Evolutionary conservation across 306 rosid genomes (phyloP).

Genomic region (Trichosanthes cucumerina): DNA sequence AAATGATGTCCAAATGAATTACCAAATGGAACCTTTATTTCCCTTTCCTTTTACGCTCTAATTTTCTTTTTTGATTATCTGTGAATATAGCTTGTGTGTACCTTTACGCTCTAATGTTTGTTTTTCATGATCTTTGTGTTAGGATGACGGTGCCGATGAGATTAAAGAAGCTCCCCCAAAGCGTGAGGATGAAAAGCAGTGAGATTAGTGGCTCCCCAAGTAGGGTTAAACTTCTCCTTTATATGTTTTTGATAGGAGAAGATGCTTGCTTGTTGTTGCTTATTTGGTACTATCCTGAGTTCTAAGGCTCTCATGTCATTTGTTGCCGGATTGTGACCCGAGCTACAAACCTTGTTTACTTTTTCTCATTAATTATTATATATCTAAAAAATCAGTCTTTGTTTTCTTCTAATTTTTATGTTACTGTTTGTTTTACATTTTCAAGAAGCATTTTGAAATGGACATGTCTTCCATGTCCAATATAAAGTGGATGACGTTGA

Average conservation of each 20-base stretch:
- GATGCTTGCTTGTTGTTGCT: slow-evolving; percentile 28
- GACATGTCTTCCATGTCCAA: background rate
- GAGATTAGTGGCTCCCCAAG: slow-evolving; percentile 26
- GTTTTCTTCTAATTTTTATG: background rate
- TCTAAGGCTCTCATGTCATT: slow-evolving; percentile 1
- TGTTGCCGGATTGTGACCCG: slow-evolving; percentile 13
- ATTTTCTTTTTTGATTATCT: background rate
- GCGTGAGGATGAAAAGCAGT: slow-evolving; percentile 62
- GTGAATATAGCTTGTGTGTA: too few relatives aligned
- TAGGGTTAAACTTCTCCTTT: slow-evolving; percentile 69
- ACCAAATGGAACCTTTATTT: background rate
- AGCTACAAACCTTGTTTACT: slow-evolving; percentile 4
- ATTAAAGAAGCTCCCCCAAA: slow-evolving; percentile 79
- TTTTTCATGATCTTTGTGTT: background rate
- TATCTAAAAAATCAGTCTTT: slow-evolving; percentile 1
- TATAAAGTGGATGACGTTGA: background rate
- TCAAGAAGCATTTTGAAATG: background rate
- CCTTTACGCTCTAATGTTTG: background rate
- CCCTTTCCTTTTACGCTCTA: background rate
- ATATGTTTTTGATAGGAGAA: slow-evolving; percentile 72
- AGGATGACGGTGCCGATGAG: slow-evolving; percentile 97
- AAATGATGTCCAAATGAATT: background rate
- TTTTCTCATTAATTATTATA: slow-evolving; percentile 6
- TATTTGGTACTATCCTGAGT: background rate
- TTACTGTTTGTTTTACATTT: background rate